These are phyloP conservation scores for Phenoliferia sp. DNA, from an alignment of 1,284 basidiomycete species.

Conservation along the genomic window DNA sequence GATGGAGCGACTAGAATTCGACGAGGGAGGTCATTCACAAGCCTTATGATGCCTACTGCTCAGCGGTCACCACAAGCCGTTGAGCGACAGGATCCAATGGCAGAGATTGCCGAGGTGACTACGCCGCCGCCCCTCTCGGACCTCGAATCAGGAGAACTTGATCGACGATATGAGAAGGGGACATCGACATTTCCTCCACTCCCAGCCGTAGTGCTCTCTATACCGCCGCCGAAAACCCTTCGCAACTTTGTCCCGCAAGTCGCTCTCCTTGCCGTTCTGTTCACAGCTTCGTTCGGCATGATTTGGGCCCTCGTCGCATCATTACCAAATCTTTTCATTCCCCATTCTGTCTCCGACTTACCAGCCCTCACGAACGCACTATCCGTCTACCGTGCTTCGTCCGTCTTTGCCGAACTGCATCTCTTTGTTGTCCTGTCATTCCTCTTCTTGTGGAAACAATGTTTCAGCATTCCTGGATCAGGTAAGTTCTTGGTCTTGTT, in stretches of 20 bases:
- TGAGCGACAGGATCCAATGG: slow-evolving; percentile 9
- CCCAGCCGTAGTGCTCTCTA: neutral
- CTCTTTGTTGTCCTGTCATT: slow-evolving; percentile 30
- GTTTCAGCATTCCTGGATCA: slow-evolving; percentile 39
- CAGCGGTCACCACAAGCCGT: neutral
- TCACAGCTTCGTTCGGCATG: slow-evolving; percentile 34
- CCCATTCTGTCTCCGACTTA: slow-evolving; percentile 29
- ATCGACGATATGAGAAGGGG: neutral
- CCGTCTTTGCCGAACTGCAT: slow-evolving; percentile 27
- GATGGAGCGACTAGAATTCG: slow-evolving; percentile 24
- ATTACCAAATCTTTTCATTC: slow-evolving; percentile 29
- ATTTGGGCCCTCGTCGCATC: slow-evolving; percentile 29
- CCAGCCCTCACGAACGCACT: slow-evolving; percentile 23
- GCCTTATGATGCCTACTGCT: slow-evolving; percentile 13
- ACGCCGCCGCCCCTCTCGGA: slow-evolving; percentile 5
- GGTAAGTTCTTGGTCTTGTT: neutral
- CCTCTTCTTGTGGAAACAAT: slow-evolving; percentile 40
- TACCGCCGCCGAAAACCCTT: slow-evolving; percentile 7
- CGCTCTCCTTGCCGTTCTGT: slow-evolving; percentile 32
- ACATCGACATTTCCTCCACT: neutral
- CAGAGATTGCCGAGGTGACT: slow-evolving; percentile 1
- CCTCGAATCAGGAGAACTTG: slow-evolving; percentile 2
- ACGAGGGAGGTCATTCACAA: slow-evolving; percentile 29
- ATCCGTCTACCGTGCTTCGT: slow-evolving; percentile 25
- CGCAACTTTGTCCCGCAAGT: slow-evolving; percentile 34